Conservation (phyloP, 148 eudicot species). For the Chenopodium berlandieri region DNA sequence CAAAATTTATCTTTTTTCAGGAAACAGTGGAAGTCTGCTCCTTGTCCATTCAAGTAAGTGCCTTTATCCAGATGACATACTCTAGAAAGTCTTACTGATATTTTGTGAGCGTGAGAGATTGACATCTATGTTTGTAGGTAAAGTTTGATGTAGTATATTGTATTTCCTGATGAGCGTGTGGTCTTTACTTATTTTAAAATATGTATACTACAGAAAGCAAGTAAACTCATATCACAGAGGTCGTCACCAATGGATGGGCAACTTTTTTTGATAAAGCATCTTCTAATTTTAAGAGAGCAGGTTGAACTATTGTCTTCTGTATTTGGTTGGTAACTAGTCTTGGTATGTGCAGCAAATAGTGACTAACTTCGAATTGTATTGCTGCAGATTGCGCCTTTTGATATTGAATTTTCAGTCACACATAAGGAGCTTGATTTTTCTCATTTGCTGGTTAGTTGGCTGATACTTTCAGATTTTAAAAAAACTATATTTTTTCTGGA, state of each 20-base stretch:
- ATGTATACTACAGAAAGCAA: conserved; percentile 67
- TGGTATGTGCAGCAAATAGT: conserved; percentile 8
- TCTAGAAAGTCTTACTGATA: background rate
- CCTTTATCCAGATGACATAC: background rate
- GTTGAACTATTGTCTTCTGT: conserved; percentile 32
- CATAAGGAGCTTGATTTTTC: conserved; percentile 99
- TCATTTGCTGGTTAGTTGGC: conserved; percentile 80
- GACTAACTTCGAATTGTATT: conserved; percentile 32
- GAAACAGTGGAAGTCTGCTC: conserved; percentile 98
- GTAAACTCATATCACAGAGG: conserved; percentile 74
- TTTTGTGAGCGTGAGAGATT: background rate
- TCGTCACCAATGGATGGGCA: conserved; percentile 92
- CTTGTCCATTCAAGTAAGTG: conserved; percentile 80
- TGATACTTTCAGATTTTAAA: background rate
- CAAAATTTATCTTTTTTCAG: conserved; percentile 42
- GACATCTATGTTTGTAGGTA: background rate
- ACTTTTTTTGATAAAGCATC: conserved; percentile 89
- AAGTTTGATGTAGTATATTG: background rate
- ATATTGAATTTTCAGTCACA: conserved; percentile 94
- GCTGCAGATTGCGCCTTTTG: conserved; percentile 97
- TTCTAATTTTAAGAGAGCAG: conserved; percentile 95
- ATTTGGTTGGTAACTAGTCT: background rate
- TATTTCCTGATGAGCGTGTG: background rate
- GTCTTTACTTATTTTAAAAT: conserved; percentile 5
- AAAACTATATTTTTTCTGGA: too few species aligned